Evolutionary conservation across 2,329 filamentous ascomycete species (phyloP).

Genomic region (Microcyclosporella mali): DNA sequence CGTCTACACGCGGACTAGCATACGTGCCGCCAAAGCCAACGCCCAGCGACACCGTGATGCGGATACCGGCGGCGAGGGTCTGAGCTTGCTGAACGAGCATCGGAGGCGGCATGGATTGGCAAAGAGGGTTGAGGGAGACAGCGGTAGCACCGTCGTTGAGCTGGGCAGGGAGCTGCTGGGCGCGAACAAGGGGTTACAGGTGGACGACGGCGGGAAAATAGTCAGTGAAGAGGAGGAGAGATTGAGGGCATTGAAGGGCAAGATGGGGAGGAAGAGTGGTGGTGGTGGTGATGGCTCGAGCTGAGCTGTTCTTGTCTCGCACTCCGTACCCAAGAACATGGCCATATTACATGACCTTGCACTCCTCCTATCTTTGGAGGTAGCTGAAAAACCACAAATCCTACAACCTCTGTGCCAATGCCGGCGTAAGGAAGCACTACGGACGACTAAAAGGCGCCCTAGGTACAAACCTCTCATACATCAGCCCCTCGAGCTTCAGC

Average conservation of each 20-base stretch:
- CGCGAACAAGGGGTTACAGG: constrained; percentile 20
- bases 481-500: too few species aligned
- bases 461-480: too few species aligned
- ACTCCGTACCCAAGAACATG: too few species aligned
- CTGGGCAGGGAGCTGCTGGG: constrained; percentile 28
- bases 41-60: constrained; percentile 54
- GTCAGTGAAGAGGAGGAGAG: constrained; percentile 19
- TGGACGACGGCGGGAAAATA: constrained; percentile 5
- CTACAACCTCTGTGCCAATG: too few species aligned
- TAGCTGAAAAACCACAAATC: too few species aligned
- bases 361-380: too few species aligned
- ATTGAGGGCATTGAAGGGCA: constrained; percentile 30
- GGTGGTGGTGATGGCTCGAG: background rate
- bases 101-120: constrained; percentile 47
- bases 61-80: constrained; percentile 48
- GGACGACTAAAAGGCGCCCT: too few species aligned
- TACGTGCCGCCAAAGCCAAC: constrained; percentile 60
- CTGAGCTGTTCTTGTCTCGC: too few species aligned
- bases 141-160: constrained; percentile 30
- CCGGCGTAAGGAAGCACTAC: too few species aligned
- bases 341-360: too few species aligned
- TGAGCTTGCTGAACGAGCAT: constrained; percentile 49
- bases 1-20: constrained; percentile 58
- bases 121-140: constrained; percentile 39
- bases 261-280: constrained; percentile 26